Evolutionary conservation across 768 basidiomycete species (phyloP).

Genomic region (Tricholomella constricta): DNA sequence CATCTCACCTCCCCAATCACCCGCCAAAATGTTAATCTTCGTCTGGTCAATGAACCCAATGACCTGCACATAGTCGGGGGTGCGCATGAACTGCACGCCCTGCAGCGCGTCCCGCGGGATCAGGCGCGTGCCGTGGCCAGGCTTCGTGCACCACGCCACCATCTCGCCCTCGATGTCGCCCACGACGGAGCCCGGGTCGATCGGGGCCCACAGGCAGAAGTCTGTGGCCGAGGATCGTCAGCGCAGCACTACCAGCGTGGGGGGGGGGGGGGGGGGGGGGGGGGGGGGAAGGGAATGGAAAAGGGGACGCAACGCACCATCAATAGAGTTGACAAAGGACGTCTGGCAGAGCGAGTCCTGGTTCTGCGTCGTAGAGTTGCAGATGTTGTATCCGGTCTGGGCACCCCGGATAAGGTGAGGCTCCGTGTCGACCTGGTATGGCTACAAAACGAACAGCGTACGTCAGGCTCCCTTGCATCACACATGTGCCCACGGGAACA

Average conservation of each 20-base stretch:
- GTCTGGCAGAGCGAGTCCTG: slow-evolving; percentile 58
- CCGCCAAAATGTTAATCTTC: slow-evolving; percentile 44
- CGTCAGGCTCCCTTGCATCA: too few species aligned
- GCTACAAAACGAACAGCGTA: slow-evolving; percentile 15
- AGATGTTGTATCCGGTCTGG: slow-evolving; percentile 61
- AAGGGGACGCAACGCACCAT: slow-evolving; percentile 36
- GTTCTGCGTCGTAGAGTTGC: slow-evolving; percentile 58
- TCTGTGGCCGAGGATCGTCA: too few species aligned
- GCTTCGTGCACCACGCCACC: slow-evolving; percentile 77
- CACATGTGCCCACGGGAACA: too few species aligned
- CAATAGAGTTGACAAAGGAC: slow-evolving; percentile 48
- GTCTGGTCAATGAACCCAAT: slow-evolving; percentile 62
- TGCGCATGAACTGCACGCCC: too few species aligned
- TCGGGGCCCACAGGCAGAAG: slow-evolving; percentile 69
- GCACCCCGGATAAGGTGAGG: slow-evolving; percentile 41
- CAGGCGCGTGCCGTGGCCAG: slow-evolving; percentile 67
- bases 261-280: slow-evolving; percentile 5
- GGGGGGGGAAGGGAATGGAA: slow-evolving; percentile 2
- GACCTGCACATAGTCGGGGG: slow-evolving; percentile 57
- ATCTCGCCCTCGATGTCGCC: slow-evolving; percentile 69
- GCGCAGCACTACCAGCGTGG: too few species aligned
- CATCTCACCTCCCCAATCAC: slow-evolving; percentile 69
- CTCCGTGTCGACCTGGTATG: slow-evolving; percentile 33
- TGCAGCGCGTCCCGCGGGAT: slow-evolving; percentile 59
- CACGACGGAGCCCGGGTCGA: slow-evolving; percentile 52